Evolutionary conservation across 2,329 filamentous ascomycete genomes (phyloP).

Genomic region (Hymenoscyphus fructigenus): DNA sequence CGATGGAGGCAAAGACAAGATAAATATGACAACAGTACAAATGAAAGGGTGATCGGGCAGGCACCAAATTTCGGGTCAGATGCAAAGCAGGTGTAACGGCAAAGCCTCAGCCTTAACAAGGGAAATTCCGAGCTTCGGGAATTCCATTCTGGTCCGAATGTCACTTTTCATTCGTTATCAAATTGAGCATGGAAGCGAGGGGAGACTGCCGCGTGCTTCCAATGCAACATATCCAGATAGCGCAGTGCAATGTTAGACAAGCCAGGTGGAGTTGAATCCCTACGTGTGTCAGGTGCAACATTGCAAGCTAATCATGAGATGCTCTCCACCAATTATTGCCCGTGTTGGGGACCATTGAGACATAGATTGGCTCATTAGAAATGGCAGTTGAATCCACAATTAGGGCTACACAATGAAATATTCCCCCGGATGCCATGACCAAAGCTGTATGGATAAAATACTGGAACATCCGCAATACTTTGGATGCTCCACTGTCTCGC

Average conservation of each 20-base stretch:
- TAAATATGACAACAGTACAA: not conserved
- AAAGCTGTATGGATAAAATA: not conserved
- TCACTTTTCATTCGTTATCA: not conserved
- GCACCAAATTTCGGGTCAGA: not conserved
- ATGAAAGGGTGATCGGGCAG: not conserved
- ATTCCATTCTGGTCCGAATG: not conserved
- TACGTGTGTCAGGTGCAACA: not conserved
- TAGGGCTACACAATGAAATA: not conserved
- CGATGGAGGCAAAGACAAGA: not conserved
- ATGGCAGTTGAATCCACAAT: not conserved
- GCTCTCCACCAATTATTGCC: not conserved
- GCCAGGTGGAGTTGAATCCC: not conserved
- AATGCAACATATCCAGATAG: conserved; percentile 1
- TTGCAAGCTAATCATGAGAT: conserved; percentile 4
- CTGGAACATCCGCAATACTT: not conserved
- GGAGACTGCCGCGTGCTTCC: not conserved
- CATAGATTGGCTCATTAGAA: not conserved
- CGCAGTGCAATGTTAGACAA: conserved; percentile 6
- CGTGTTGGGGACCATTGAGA: not conserved
- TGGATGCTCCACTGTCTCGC: not conserved
- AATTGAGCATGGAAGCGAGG: not conserved
- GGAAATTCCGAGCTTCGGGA: not conserved
- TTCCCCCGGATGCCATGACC: not conserved
- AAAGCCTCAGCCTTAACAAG: conserved; percentile 1
- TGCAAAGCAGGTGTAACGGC: conserved; percentile 3